A percentile compares a stretch with the other conserved stretches of the same genome.
Conservation (phyloP, 495 filamentous ascomycete genomes). For the Pseudevernia furfuracea region DNA sequence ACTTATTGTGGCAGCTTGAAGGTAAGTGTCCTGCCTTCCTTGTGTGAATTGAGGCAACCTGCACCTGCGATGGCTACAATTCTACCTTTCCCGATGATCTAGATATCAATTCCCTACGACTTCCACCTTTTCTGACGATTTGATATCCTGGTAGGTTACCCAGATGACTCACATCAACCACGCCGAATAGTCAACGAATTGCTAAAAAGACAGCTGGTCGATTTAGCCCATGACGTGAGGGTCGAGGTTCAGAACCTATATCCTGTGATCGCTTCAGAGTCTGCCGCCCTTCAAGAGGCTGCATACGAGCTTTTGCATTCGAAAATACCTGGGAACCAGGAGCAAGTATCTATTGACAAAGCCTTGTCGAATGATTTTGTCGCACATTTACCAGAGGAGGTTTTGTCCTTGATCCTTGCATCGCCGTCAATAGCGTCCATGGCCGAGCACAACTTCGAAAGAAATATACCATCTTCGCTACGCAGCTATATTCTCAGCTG, state of each 20-base stretch:
- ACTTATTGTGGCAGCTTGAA: slow-evolving; percentile 44
- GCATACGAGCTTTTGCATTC: slow-evolving; percentile 76
- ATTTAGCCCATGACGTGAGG: slow-evolving; percentile 48
- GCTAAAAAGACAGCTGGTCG: slow-evolving; percentile 54
- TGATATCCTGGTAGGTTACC: slow-evolving; percentile 31
- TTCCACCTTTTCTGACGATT: slow-evolving; percentile 15
- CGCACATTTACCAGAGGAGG: slow-evolving; percentile 57
- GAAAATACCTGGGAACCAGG: slow-evolving; percentile 66
- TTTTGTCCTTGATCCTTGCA: slow-evolving; percentile 58
- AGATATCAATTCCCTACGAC: neutral
- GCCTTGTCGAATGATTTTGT: slow-evolving; percentile 65
- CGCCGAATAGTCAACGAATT: slow-evolving; percentile 64
- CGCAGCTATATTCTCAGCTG: slow-evolving; percentile 84
- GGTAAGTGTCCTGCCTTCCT: slow-evolving; percentile 9
- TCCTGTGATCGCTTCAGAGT: slow-evolving; percentile 66
- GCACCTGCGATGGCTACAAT: neutral
- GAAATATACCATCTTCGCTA: slow-evolving; percentile 43
- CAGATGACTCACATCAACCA: slow-evolving; percentile 51
- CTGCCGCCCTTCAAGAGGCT: slow-evolving; percentile 63
- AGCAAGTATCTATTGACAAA: slow-evolving; percentile 74
- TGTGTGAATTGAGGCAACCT: neutral
- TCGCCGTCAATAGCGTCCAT: slow-evolving; percentile 36
- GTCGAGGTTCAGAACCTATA: slow-evolving; percentile 56
- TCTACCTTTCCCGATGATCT: neutral
- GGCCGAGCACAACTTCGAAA: slow-evolving; percentile 37